Percentiles rank a stretch among this genome's conserved stretches.
Conservation (phyloP, 768 basidiomycete species). For the Infundibulicybe gibba region DNA sequence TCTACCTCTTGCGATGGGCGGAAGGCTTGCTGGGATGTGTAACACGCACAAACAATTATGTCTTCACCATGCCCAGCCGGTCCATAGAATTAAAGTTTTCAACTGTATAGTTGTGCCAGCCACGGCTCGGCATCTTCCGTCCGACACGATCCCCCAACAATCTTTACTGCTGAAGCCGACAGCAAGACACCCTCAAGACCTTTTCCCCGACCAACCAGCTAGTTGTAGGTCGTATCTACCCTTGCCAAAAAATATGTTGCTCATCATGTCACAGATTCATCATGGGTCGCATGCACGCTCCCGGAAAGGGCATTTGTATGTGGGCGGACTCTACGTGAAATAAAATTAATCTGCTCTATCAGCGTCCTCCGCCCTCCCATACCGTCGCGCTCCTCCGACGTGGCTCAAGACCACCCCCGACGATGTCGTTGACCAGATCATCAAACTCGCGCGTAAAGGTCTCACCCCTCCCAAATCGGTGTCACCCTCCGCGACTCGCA, state of each 20-base stretch:
- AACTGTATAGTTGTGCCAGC: constrained; percentile 56
- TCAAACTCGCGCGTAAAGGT: constrained; percentile 97
- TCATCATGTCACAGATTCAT: constrained; percentile 27
- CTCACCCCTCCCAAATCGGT: constrained; percentile 98
- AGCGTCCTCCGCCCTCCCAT: constrained; percentile 96
- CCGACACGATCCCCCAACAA: too few species aligned
- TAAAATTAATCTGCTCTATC: background rate
- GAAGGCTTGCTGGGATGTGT: constrained; percentile 19
- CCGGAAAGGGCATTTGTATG: constrained; percentile 99
- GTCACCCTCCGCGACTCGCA: constrained; percentile 97
- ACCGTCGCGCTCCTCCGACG: constrained; percentile 89
- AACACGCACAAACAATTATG: constrained; percentile 32
- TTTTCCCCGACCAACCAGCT: constrained; percentile 13
- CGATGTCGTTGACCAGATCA: constrained; percentile 94
- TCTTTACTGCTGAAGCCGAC: constrained; percentile 18
- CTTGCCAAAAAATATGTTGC: constrained; percentile 10
- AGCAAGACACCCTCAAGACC: constrained; percentile 48
- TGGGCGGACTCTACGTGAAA: constrained; percentile 15
- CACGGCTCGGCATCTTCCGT: constrained; percentile 37
- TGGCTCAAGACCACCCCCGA: constrained; percentile 98
- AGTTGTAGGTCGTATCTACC: constrained; percentile 17
- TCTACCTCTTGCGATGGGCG: constrained; percentile 39
- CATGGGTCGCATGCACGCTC: constrained; percentile 99
- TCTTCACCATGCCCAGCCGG: constrained; percentile 14
- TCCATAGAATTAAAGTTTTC: constrained; percentile 45